Evolutionary conservation across 768 basidiomycete genomes (phyloP), one percentile per base, ranked within the genome.

Genomic region (Podaxis sp.): DNA sequence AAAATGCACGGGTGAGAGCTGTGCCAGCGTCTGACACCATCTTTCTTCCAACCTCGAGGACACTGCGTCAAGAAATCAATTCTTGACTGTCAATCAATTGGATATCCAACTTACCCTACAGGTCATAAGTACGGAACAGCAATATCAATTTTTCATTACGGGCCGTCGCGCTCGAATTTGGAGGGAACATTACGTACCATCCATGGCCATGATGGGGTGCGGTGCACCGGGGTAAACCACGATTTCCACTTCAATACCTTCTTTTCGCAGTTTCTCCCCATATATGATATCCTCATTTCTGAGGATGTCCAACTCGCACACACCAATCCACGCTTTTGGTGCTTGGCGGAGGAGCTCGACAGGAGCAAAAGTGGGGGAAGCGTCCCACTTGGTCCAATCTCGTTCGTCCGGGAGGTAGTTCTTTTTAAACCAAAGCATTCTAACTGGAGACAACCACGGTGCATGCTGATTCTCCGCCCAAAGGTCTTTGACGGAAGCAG

Each of bases 161-260:
- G 5, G n/a, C 10, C 32, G 37, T 36, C 18, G 9, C 28, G 28
- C 28, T 32, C 28, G 32, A 37, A 50, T n/a, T 18, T 4, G 3
- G 27, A 18, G 18, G 7, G 37, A 46, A 47, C 50, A 50, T 2
- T 52, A 70, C 85, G 62, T 62, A 86, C 85, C 86, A 61, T 89
- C 88, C 87, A 90, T 88, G 5, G 83, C 85, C 81, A 90, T 83
- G 46, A 88, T 82, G 0, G 82, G 87, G 74, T 90, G 88, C 28
- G 89, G 89, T 3, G 83, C 86, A 10, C 79, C 80, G 65, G 81
- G 76, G 69, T 90, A 91, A 21, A 84, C 69, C 66, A 78, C 78
- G 0, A 80, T 72, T 48, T 86, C 79, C 9, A 82, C 82, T 21
- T 78, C 70, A 11, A 86, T 80, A 0, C 87, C 88, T 6, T 75